Percentiles rank a stretch among this genome's conserved stretches.
Evolutionary conservation across 805 yeast genomes (phyloP).

Genomic region (Huiozyma sinensis): DNA sequence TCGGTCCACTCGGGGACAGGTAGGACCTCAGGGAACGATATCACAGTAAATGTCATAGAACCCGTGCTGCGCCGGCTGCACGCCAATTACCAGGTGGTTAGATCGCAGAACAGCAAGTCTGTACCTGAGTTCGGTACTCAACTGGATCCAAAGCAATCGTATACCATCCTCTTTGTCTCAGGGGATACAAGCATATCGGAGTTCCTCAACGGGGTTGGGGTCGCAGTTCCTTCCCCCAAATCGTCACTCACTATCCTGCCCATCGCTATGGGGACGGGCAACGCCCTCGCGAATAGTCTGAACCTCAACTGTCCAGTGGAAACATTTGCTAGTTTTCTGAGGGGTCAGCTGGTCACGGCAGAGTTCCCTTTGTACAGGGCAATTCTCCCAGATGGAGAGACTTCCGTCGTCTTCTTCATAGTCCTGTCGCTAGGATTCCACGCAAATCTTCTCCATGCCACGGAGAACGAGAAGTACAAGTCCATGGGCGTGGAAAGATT

Average conservation of each 20-base stretch:
- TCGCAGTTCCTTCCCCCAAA: background rate
- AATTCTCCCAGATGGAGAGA: conserved; percentile 19
- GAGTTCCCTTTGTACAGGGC: conserved; percentile 28
- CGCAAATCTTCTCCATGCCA: conserved; percentile 72
- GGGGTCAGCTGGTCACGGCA: conserved; percentile 5
- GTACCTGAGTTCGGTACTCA: background rate
- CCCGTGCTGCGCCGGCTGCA: conserved; percentile 37
- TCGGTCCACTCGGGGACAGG: conserved; percentile 31
- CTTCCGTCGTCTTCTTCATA: conserved; percentile 34
- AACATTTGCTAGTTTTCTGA: conserved; percentile 31
- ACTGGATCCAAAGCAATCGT: conserved; percentile 14
- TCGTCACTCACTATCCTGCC: conserved; percentile 15
- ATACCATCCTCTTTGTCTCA: conserved; percentile 52
- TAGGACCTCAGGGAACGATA: conserved; percentile 24
- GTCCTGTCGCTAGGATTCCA: conserved; percentile 83
- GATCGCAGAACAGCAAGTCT: conserved; percentile 12
- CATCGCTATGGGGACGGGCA: conserved; percentile 81
- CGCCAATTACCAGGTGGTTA: conserved; percentile 32
- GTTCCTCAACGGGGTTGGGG: conserved; percentile 43
- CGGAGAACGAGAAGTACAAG: conserved; percentile 60
- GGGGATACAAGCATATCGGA: conserved; percentile 85
- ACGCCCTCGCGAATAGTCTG: conserved; percentile 61
- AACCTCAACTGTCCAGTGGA: conserved; percentile 30
- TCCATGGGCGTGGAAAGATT: conserved; percentile 58
- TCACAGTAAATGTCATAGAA: conserved; percentile 34